Evolutionary conservation across 1,284 basidiomycete species (phyloP).

Genomic region (Mycosarcoma mackinlayi): DNA sequence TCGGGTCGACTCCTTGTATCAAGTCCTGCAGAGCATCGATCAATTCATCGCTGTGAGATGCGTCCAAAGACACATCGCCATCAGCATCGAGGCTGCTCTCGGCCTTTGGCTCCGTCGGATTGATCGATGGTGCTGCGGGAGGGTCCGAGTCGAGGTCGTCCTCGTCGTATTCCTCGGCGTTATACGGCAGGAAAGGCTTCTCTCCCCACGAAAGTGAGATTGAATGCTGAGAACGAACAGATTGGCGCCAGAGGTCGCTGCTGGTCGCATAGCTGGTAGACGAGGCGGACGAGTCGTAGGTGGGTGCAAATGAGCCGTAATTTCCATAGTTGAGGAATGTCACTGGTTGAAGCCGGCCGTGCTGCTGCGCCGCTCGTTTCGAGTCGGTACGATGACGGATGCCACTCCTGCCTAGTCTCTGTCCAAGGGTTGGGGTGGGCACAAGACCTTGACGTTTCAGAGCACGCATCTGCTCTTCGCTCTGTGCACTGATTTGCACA

Average conservation of each 20-base stretch:
- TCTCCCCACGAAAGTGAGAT: conserved; percentile 32
- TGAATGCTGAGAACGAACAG: conserved; percentile 13
- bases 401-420: conserved; percentile 27
- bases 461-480: conserved; percentile 27
- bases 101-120: neutral
- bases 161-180: conserved; percentile 8
- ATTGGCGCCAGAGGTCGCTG: conserved; percentile 28
- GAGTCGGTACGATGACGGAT: conserved; percentile 26
- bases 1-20: conserved; percentile 23
- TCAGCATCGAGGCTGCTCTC: conserved; percentile 6
- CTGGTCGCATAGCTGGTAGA: conserved; percentile 41
- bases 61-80: conserved; percentile 18
- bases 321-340: conserved; percentile 59
- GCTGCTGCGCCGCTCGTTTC: conserved; percentile 19
- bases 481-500: conserved; percentile 52
- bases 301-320: conserved; percentile 58
- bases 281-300: conserved; percentile 53
- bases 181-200: conserved; percentile 8
- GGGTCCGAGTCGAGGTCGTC: conserved; percentile 11
- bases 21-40: conserved; percentile 16
- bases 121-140: conserved; percentile 5
- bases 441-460: conserved; percentile 27
- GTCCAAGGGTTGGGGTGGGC: conserved; percentile 43
- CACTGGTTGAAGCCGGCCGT: conserved; percentile 25
- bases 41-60: conserved; percentile 4